Base-by-base conservation (phyloP, 352 stramenopile species). In the Phytophthora colocasiae region DNA sequence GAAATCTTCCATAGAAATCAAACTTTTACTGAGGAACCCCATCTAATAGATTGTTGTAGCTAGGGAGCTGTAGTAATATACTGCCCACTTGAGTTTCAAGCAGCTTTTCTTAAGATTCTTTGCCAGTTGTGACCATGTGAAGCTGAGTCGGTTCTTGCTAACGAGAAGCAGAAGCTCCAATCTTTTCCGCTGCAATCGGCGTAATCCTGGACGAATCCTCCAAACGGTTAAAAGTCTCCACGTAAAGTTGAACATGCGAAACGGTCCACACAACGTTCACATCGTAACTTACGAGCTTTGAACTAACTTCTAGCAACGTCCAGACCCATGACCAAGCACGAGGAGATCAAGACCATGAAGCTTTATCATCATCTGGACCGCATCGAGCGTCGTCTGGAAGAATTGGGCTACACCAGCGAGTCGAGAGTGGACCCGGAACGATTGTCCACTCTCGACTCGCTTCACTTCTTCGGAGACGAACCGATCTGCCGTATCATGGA, bases 331-430 rank as follows among this genome's bases (percentile, higher is more conserved):
- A 22, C 41, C n/a, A 74, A 77, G 24, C 44, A 87, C 29, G 62
- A 83, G 10, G 77, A 88, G 53, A 96, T 96, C 77, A 96, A 96
- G 77, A 92, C 88, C 46, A 95, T 96, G 85, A 92, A 96, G 79
- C 75, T 95, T 15, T 95, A 96, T 67, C 77, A 77, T 41, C 79
- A 92, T 49, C 47, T 96, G 43, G 86, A 94, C 27, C 86, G 88
- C 39, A 90, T 96, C 60, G 75, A 93, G 67, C 86, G 78, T 46
- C 83, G 87, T 15, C 71, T 96, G 17, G 50, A 52, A 10, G 41
- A 74, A 10, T 46, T 69, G 34, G 66, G 63, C 43, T 69, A 70
- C 46, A 68, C 54, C 17, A 69, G n/a, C 63, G n/a, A n/a, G n/a
- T n/a, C n/a, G n/a, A n/a, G n/a, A 15, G 58, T 89, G 5, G 82